Evolutionary conservation across 148 eudicot genomes (phyloP), one percentile per base, ranked within the genome.

Genomic region (Camellia lanceoleosa): DNA sequence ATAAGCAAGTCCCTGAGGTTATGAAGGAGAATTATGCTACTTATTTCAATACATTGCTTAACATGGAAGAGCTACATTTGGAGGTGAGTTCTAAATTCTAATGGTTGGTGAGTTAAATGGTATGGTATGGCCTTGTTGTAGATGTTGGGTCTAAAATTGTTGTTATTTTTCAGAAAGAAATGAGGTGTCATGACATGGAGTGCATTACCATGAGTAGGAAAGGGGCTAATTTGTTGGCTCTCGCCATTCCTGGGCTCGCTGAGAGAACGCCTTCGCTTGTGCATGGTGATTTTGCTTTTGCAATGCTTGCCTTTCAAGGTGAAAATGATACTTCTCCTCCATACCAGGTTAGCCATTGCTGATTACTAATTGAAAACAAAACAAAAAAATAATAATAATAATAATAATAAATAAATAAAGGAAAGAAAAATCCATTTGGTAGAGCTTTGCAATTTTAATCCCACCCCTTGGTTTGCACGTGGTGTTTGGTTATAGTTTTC

Each of bases 231-330:
- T 84, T 85, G 19, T 80, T 93, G 76, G 63, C 83, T 61, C 89
- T 93, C 61, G 90, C 89, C 86, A 93, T 91, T 66, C 92, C 90
- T 52, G 97, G 97, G 72, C 82, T 92, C 71, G 97, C 97, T 67
- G 97, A 92, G 84, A 88, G 84, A 85, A 89, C 94, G 76, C 97
- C 94, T 75, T 92, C 97, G 47, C 90, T 92, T 83, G 93, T 89
- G 58, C 85, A 81, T 80, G 97, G 97, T 47, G 97, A 92, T 84
- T 73, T 70, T 56, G 85, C 91, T 55, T 88, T 71, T 84, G 93
- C 84, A 65, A 85, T 76, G 82, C 86, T 86, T 81, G 80, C 80
- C 42, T 47, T 82, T 52, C 84, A 62, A 68, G 71, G 76, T 81
- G 78, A 77, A 43, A 75, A 78, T 78, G 79, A 70, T 54, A 47